Conservation (phyloP, 805 yeast genomes). For the Brettanomyces nanus region DNA sequence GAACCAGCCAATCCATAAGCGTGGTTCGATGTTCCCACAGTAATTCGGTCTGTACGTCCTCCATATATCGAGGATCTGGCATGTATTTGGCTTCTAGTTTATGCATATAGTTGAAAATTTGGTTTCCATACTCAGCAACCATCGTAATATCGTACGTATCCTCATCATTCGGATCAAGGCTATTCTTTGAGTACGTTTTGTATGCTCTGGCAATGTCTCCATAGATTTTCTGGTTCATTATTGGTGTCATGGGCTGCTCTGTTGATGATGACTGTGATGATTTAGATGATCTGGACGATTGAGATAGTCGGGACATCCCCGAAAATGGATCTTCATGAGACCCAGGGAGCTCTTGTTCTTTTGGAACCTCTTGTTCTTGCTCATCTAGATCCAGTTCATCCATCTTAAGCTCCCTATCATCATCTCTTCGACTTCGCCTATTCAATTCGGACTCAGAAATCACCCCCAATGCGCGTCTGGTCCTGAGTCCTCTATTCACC, state of each 20-base stretch:
- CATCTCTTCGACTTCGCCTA: constrained; percentile 1
- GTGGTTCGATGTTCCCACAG: constrained; percentile 69
- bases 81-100: constrained; percentile 62
- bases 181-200: constrained; percentile 39
- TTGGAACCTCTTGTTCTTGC: no score
- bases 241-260: constrained; percentile 65
- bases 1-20: constrained; percentile 84
- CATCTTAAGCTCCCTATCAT: constrained; percentile 11
- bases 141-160: constrained; percentile 80
- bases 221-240: constrained; percentile 39
- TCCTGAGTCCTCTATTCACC: constrained; percentile 3
- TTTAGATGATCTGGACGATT: no score
- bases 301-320: no score
- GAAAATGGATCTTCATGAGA: no score
- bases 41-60: constrained; percentile 64
- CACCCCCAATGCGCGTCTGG: constrained; percentile 23
- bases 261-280: no score
- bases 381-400: constrained; percentile 26
- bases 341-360: no score
- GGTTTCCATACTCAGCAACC: constrained; percentile 89
- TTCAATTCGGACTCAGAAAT: constrained; percentile 21
- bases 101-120: constrained; percentile 74
- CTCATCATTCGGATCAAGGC: constrained; percentile 67
- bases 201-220: constrained; percentile 44
- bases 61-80: constrained; percentile 72